Evolutionary conservation across 352 stramenopile species (phyloP), one percentile per base, ranked within the genome.

Genomic region (Globisporangium recalcitrans): DNA sequence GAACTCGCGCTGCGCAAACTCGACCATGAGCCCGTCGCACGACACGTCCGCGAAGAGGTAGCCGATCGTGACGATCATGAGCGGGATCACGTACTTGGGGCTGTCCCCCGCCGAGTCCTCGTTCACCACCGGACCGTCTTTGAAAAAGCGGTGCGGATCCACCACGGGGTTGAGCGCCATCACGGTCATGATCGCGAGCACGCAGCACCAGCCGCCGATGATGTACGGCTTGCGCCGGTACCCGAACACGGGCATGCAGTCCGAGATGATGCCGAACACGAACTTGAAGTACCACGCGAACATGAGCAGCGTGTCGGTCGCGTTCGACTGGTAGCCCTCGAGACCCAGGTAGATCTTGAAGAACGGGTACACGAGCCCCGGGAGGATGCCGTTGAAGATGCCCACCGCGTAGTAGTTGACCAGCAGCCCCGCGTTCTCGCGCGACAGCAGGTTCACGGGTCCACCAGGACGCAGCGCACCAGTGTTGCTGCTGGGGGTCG

Each of bases 21-120:
- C 81, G 58, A 92, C 83, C 78, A 94, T 86, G 42, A 92, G 54
- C 0, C 78, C 82, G 51, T 94, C 85, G 60, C 80, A 88, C 8
- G 75, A 74, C n/a, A 90, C 81, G 42, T 94, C 82, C 1, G 83
- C 77, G 24, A 92, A 57, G 8, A 90, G 54, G 21, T 90, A 92
- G 1, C 78, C 78, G 22, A 85, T 64, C 11, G 72, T 65, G 36
- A 77, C 73, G 9, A 67, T 34, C 38, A 89, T 72, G 60, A 90
- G 74, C 31, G 88, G 68, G 38, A 80, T 67, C 40, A 86, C 71
- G 34, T 77, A 76, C 34, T 68, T 60, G 8, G 65, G 66, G 19
- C 52, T 48, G 4, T 71, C 61, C 3, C 4, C 21, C 1, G 42
- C 38, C 13, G 51, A 22, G 27, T 56, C 32, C 1, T 52, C 19